phyloP scores from a whole-genome alignment of 495 filamentous ascomycete species.

The Choiromyces venosus region DNA sequence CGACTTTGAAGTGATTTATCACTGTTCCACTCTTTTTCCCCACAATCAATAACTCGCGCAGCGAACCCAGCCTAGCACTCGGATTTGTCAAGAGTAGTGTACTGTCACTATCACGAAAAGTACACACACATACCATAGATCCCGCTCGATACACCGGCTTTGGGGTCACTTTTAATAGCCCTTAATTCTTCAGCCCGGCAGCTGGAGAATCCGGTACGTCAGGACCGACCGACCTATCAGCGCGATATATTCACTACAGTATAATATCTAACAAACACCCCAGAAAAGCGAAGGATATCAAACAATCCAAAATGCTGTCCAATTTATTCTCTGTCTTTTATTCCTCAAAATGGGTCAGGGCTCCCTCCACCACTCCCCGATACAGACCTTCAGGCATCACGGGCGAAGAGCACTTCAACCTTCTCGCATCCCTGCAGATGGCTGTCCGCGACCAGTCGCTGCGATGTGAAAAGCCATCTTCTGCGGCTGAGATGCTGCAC shows the following conservation, averaged over 20 bases:
- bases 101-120: background rate
- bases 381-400: conserved; percentile 18
- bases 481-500: conserved; percentile 29
- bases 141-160: background rate
- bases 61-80: background rate
- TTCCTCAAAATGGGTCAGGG: background rate
- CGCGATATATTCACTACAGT: background rate
- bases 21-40: conserved; percentile 1
- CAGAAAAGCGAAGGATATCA: background rate
- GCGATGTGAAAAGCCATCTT: conserved; percentile 6
- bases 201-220: background rate
- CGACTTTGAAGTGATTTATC: conserved; percentile 4
- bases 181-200: background rate
- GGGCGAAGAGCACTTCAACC: conserved; percentile 30
- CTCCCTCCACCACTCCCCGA: conserved; percentile 1
- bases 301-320: conserved; percentile 14
- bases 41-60: background rate
- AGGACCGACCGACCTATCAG: background rate
- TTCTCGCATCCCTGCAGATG: conserved; percentile 29
- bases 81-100: background rate
- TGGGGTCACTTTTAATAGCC: background rate
- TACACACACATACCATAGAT: background rate
- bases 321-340: conserved; percentile 26
- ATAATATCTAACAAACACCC: background rate
- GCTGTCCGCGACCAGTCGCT: conserved; percentile 17